Evolutionary conservation across 2,329 filamentous ascomycete genomes (phyloP).

Genomic region (Aspergillus sergii): DNA sequence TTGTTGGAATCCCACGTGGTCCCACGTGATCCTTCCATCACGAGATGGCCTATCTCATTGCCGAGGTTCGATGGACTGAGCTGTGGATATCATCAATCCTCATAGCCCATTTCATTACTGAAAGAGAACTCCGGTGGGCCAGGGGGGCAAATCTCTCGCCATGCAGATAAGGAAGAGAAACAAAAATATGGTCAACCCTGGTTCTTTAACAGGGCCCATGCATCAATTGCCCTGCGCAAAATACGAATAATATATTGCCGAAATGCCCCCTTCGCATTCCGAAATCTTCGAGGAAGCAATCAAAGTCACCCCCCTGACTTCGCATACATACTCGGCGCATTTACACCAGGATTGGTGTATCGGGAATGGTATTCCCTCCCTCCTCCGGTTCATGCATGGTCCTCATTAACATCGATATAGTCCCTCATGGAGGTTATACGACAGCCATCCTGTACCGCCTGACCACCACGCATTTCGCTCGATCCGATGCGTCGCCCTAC

Average conservation of each 20-base stretch:
- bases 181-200: not conserved
- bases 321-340: conserved; percentile 3
- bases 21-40: not conserved
- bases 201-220: not conserved
- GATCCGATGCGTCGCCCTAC: not conserved
- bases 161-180: not conserved
- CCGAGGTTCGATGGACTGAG: not conserved
- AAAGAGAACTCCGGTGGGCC: not conserved
- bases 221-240: not conserved
- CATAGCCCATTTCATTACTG: too few relatives aligned
- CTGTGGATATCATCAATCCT: not conserved
- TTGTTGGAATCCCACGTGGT: not conserved
- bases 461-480: not conserved
- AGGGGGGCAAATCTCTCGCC: not conserved
- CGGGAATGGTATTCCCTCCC: not conserved
- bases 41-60: not conserved
- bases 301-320: not conserved
- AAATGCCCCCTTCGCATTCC: not conserved
- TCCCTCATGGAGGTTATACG: conserved; percentile 9
- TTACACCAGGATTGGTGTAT: conserved; percentile 5
- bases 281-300: conserved; percentile 5
- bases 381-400: not conserved
- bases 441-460: conserved; percentile 4
- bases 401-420: not conserved
- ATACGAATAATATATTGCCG: not conserved